phyloP scores from a whole-genome alignment of 345 rosid genomes.

The Salix koriyanagi region DNA sequence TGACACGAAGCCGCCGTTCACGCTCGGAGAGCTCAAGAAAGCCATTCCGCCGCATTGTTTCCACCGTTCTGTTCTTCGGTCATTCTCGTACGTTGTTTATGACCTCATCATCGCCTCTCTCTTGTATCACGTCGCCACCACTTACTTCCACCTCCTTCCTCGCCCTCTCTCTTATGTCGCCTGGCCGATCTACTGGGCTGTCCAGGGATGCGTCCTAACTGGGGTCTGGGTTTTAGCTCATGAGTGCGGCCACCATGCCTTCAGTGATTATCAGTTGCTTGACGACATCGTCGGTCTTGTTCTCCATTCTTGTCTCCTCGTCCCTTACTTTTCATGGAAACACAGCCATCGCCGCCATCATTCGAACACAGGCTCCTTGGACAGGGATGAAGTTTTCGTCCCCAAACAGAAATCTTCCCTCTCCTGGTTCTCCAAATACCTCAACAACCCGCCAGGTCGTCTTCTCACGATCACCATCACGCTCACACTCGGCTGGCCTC shows the following conservation, averaged over 20 bases:
- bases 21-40: constrained; percentile 28
- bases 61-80: constrained; percentile 24
- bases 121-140: constrained; percentile 25
- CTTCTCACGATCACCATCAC: constrained; percentile 13
- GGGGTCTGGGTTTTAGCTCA: constrained; percentile 34
- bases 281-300: constrained; percentile 26
- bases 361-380: constrained; percentile 31
- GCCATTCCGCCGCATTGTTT: constrained; percentile 35
- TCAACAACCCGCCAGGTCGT: constrained; percentile 30
- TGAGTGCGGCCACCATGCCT: constrained; percentile 41
- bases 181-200: constrained; percentile 33
- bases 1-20: constrained; percentile 33
- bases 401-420: constrained; percentile 19
- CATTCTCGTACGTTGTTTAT: constrained; percentile 25
- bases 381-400: constrained; percentile 29
- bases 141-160: constrained; percentile 34
- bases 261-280: constrained; percentile 26
- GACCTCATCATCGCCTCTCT: constrained; percentile 23
- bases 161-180: constrained; percentile 19
- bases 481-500: constrained; percentile 31
- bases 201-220: constrained; percentile 34
- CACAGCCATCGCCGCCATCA: constrained; percentile 36
- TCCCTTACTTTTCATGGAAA: constrained; percentile 40
- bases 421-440: constrained; percentile 26
- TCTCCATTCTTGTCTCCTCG: constrained; percentile 27